phyloP scores from a whole-genome alignment of 208 protist genomes.

The Endotrypanum monterogeii region DNA sequence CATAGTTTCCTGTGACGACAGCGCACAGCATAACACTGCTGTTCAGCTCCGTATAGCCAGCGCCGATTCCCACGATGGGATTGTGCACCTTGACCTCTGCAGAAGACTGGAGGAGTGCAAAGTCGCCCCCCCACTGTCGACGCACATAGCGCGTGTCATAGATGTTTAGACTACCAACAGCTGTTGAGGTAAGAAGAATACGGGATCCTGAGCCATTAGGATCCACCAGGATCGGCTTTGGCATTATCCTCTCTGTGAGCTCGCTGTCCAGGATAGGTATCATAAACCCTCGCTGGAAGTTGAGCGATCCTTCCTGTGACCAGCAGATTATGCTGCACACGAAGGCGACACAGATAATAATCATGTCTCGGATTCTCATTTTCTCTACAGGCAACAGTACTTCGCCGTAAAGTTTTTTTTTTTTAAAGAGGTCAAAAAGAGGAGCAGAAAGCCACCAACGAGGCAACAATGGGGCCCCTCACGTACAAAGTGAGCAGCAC shows the following conservation, averaged over 20 bases:
- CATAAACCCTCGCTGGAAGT: conserved; percentile 63
- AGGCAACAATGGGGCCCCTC: neutral
- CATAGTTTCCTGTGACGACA: conserved; percentile 67
- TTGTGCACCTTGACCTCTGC: conserved; percentile 29
- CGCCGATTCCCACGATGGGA: conserved; percentile 62
- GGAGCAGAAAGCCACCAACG: neutral
- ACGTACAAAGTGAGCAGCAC: neutral
- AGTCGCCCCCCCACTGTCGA: conserved; percentile 50
- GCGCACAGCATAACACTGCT: conserved; percentile 43
- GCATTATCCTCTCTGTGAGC: conserved; percentile 38
- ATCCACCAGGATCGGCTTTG: conserved; percentile 74
- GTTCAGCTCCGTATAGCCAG: conserved; percentile 40
- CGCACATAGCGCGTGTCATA: conserved; percentile 53
- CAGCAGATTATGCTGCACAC: conserved; percentile 81
- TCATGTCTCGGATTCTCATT: conserved; percentile 85
- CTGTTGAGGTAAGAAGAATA: conserved; percentile 47
- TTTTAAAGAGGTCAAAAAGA: neutral
- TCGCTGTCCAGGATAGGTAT: conserved; percentile 49
- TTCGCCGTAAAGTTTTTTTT: no score
- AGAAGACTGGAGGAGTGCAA: conserved; percentile 38
- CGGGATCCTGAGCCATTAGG: conserved; percentile 48
- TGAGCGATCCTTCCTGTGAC: conserved; percentile 76
- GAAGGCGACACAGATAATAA: conserved; percentile 69
- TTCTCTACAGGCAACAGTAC: neutral
- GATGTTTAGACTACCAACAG: conserved; percentile 34